phyloP scores from a whole-genome alignment of 2,329 filamentous ascomycete genomes.

The Exophiala aquamarina region DNA sequence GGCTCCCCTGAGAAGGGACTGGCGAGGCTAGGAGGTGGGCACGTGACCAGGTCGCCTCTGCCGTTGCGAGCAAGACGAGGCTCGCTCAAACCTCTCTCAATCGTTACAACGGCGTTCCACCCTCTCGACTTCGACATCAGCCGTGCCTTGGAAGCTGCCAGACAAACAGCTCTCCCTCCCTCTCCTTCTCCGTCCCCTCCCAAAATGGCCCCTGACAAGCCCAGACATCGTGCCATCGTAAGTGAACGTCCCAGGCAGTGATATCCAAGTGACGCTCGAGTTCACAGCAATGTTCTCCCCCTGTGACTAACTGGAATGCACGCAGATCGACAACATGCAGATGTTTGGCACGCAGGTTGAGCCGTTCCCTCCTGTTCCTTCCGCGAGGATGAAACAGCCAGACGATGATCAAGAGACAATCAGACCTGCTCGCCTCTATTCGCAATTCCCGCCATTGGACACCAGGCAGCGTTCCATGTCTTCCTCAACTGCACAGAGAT shows the following conservation, averaged over 20 bases:
- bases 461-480: neutral
- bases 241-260: no score
- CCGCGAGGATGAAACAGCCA: conserved; percentile 3
- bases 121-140: conserved; percentile 24
- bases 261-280: no score
- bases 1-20: conserved; percentile 12
- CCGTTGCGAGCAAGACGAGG: neutral
- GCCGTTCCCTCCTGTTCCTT: neutral
- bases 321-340: conserved; percentile 1
- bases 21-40: conserved; percentile 11
- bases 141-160: conserved; percentile 16
- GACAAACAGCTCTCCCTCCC: conserved; percentile 9
- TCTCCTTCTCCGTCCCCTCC: conserved; percentile 1
- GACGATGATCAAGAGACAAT: conserved; percentile 16
- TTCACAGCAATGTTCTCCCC: no score
- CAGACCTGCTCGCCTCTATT: neutral
- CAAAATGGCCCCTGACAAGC: neutral
- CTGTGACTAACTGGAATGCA: no score
- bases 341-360: conserved; percentile 1
- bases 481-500: neutral
- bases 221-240: neutral
- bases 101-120: conserved; percentile 16
- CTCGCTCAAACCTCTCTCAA: conserved; percentile 18
- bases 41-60: conserved; percentile 7
- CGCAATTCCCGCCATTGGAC: neutral